Base-by-base conservation (phyloP, 2,329 filamentous ascomycete species). In the Paracoccidioides brasiliensis region DNA sequence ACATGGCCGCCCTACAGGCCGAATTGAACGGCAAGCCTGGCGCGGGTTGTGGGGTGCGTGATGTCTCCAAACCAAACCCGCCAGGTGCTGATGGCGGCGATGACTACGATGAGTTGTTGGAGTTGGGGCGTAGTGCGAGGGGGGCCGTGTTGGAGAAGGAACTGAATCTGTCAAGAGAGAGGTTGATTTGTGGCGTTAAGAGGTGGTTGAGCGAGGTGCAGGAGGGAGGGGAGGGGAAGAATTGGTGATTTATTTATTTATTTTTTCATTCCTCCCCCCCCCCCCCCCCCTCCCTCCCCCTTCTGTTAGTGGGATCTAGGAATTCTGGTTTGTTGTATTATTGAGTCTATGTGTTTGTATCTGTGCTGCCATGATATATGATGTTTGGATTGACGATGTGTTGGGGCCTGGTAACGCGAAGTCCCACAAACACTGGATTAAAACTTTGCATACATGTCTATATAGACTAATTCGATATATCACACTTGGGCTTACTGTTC, bases 1-100 rank as follows among this genome's bases (percentile, higher is more conserved):
- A 57, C 43, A 45, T 57, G 7, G 56, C 55, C 3, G 45, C 38
- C 1, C 35, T 55, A n/a, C 56, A 57, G 35, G 38, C 54, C 1
- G 56, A 57, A 33, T 44, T 57, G 32, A 32, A 35, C 15, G 49
- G 38, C 7, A 38, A 10, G 2, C 10, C 22, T 2, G 37, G 37
- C 4, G 12, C 15, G 22, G 15, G 22, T 38, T 6, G 8, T 32
- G 35, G 49, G 12, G 37, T 10, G 35, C 14, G 33, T 28, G 49
- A 52, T 41, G 49, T 41, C 5, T 52, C 49, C 32, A 52, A 52
- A 52, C 49, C 49, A 6, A 52, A 52, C 12, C 49, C 49, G 7
- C 49, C 41, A n/a, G 35, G 35, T 9, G 15, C 12, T 5, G 46
- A 49, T 37, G 45, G 45, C 3, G 49, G 33, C 10, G 49, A 51